A percentile compares a stretch with the other conserved stretches of the same genome.
Conservation (phyloP, 1,139 yeast genomes). For the Protomyces macrosporus region DNA sequence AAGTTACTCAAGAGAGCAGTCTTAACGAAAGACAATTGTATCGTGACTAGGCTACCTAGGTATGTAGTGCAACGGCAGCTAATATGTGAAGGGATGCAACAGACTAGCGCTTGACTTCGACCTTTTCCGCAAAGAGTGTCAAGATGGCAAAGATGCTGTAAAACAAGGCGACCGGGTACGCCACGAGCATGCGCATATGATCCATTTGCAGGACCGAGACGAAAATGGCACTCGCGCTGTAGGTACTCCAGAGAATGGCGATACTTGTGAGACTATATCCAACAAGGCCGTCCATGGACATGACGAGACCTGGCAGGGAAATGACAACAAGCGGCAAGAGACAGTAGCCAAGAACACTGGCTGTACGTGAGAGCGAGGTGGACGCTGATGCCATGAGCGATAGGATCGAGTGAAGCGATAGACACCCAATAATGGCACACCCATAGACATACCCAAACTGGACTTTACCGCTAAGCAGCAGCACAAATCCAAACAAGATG, state of each 20-base stretch:
- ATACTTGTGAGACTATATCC: constrained; percentile 69
- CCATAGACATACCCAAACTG: constrained; percentile 97
- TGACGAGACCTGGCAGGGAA: constrained; percentile 66
- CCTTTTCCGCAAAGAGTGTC: constrained; percentile 59
- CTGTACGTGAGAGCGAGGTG: constrained; percentile 68
- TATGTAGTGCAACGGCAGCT: too few species aligned
- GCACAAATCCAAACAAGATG: constrained; percentile 75
- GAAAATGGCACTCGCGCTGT: constrained; percentile 88
- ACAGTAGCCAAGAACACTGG: constrained; percentile 92
- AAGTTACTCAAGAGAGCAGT: too few species aligned
- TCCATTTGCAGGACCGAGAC: constrained; percentile 77
- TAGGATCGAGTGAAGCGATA: constrained; percentile 75
- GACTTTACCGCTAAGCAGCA: constrained; percentile 67
- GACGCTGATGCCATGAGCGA: constrained; percentile 66
- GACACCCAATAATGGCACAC: constrained; percentile 85
- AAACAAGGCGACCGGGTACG: constrained; percentile 87
- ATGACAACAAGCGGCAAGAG: constrained; percentile 80
- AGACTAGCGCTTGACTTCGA: not conserved
- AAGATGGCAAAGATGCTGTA: constrained; percentile 91
- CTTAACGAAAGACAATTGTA: too few species aligned
- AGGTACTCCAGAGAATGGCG: constrained; percentile 89
- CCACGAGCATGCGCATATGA: constrained; percentile 83
- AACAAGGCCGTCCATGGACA: constrained; percentile 52
- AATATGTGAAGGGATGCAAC: too few species aligned
- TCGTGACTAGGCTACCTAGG: too few species aligned